Percentiles rank a stretch among this genome's conserved stretches.
These are phyloP conservation scores for Mucor circinelloides DNA, from an alignment of 371 early-diverging fungal genomes.

Conservation along the genomic window DNA sequence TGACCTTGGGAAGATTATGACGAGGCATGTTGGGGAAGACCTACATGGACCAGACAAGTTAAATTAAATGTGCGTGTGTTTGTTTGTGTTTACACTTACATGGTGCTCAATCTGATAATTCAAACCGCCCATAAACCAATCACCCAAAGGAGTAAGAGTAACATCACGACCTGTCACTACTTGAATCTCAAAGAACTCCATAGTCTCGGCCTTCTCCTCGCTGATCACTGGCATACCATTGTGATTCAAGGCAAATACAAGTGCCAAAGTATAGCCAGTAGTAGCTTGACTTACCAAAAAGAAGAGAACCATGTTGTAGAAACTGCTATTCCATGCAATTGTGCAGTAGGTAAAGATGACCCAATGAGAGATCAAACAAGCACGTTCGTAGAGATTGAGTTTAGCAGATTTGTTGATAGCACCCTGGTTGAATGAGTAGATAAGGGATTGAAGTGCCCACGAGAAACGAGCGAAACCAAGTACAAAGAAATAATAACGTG, in stretches of 20 bases:
- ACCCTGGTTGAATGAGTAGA: conserved; percentile 63
- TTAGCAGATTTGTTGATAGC: conserved; percentile 52
- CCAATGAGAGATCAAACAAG: conserved; percentile 72
- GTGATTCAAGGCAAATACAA: conserved; percentile 87
- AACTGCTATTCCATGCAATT: conserved; percentile 55
- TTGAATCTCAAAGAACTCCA: conserved; percentile 82
- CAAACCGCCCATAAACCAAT: conserved; percentile 88
- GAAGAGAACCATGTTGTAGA: conserved; percentile 64
- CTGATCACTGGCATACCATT: conserved; percentile 88
- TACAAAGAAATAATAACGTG: conserved; percentile 79
- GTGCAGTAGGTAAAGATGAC: conserved; percentile 63
- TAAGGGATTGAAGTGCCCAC: conserved; percentile 73
- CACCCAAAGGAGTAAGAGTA: conserved; percentile 54
- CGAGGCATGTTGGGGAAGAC: conserved; percentile 86
- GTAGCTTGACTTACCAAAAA: conserved; percentile 70
- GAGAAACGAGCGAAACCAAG: conserved; percentile 80
- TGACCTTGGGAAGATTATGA: conserved; percentile 68
- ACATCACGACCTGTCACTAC: conserved; percentile 86
- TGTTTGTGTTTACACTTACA: conserved; percentile 28
- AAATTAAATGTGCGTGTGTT: background rate
- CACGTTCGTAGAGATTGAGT: conserved; percentile 60
- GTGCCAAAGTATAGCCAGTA: conserved; percentile 79
- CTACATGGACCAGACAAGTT: conserved; percentile 16
- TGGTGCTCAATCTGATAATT: conserved; percentile 87
- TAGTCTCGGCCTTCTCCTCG: conserved; percentile 65